Percentiles rank a stretch among this genome's conserved stretches.
Conservation (phyloP, 1,139 yeast species). For the Hyphopichia fennica region DNA sequence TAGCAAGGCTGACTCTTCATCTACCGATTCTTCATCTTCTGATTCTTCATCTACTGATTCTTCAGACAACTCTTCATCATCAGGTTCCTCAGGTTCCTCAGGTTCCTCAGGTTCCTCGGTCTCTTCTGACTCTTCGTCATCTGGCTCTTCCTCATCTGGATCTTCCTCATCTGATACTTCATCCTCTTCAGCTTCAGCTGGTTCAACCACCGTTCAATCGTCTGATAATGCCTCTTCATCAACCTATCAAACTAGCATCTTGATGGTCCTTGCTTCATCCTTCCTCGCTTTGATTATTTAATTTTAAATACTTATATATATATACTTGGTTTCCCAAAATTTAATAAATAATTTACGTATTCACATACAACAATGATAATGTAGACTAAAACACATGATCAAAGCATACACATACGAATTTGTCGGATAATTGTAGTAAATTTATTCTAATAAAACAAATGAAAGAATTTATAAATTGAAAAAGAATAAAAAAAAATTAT, state of each 20-base stretch:
- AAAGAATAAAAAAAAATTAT: not conserved
- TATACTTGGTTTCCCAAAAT: not conserved
- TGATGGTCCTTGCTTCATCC: not conserved
- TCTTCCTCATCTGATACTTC: conserved; percentile 2
- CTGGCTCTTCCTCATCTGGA: conserved; percentile 3
- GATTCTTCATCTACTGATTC: not conserved
- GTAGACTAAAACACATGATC: too few species aligned
- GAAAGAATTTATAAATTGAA: not conserved
- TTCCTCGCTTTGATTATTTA: not conserved
- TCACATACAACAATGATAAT: too few species aligned
- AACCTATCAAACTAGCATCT: not conserved
- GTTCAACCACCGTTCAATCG: conserved; percentile 3
- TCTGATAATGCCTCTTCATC: conserved; percentile 1
- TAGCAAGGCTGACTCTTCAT: conserved; percentile 1
- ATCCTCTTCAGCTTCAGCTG: conserved; percentile 1
- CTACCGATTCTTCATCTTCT: conserved; percentile 3
- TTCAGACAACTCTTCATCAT: not conserved
- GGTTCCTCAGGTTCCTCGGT: conserved; percentile 4
- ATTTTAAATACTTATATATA: not conserved
- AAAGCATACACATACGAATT: too few species aligned
- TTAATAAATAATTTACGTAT: not conserved
- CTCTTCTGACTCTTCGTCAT: conserved; percentile 1
- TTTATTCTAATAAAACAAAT: not conserved
- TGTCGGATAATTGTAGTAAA: not conserved
- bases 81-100: conserved; percentile 8